These are phyloP conservation scores for Termitomyces sp. DNA, from an alignment of 768 basidiomycete genomes.

Conservation along the genomic window DNA sequence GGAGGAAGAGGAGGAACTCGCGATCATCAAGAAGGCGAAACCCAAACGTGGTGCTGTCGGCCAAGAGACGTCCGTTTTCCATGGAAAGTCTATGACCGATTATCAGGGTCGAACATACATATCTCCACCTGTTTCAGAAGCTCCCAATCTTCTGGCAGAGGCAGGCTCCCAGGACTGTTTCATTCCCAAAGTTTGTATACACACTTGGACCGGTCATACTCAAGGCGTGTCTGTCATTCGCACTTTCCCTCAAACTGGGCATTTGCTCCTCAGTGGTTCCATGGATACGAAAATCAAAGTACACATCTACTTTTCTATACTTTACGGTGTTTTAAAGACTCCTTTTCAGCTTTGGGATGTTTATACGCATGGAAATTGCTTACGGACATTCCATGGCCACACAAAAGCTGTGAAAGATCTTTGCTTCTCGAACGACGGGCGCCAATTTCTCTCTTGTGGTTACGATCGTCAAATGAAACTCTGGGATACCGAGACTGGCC, in stretches of 20 bases:
- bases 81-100: constrained; percentile 94
- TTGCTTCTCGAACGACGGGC: constrained; percentile 91
- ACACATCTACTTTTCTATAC: constrained; percentile 14
- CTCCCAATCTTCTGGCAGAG: constrained; percentile 78
- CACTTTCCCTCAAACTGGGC: constrained; percentile 89
- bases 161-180: constrained; percentile 86
- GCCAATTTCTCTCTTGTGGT: constrained; percentile 83
- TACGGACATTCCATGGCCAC: constrained; percentile 97
- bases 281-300: constrained; percentile 99
- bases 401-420: constrained; percentile 96
- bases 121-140: constrained; percentile 86
- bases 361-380: constrained; percentile 93
- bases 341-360: constrained; percentile 90
- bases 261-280: constrained; percentile 88
- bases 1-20: constrained; percentile 60
- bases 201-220: constrained; percentile 98
- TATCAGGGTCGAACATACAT: constrained; percentile 99
- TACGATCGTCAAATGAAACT: constrained; percentile 98
- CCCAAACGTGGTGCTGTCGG: constrained; percentile 77
- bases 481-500: constrained; percentile 99
- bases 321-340: constrained; percentile 6
- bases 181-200: constrained; percentile 92
- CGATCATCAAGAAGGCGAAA: constrained; percentile 66
- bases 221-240: constrained; percentile 94
- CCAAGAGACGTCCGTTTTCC: constrained; percentile 93